These are phyloP conservation scores for Zymoseptoria pseudotritici DNA, from an alignment of 2,329 filamentous ascomycete species.

Conservation along the genomic window DNA sequence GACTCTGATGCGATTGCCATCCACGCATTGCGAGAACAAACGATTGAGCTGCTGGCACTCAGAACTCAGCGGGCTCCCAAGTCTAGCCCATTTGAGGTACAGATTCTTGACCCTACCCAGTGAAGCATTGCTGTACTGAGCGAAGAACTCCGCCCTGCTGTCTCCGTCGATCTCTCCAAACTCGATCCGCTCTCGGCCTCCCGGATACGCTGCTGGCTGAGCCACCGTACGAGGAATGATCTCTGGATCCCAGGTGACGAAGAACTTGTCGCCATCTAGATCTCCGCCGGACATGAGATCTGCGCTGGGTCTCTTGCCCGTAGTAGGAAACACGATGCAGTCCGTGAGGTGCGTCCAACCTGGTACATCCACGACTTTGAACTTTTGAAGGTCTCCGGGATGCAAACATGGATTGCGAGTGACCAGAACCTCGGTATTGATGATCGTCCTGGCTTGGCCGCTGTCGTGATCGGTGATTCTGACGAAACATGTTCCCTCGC, in stretches of 20 bases:
- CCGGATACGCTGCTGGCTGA: conserved; percentile 3
- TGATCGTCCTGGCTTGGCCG: not conserved
- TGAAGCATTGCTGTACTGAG: conserved; percentile 2
- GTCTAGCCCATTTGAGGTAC: conserved; percentile 6
- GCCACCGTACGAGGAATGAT: conserved; percentile 4
- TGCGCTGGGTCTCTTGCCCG: conserved; percentile 5
- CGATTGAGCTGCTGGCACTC: conserved; percentile 7
- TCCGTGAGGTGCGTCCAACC: conserved; percentile 1
- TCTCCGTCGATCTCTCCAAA: conserved; percentile 5
- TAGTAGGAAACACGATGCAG: conserved; percentile 5
- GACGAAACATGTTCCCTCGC: conserved; percentile 2
- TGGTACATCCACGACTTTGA: conserved; percentile 1
- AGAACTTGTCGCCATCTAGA: conserved; percentile 7
- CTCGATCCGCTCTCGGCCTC: conserved; percentile 2
- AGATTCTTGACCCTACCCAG: conserved; percentile 6
- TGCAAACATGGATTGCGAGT: conserved; percentile 1
- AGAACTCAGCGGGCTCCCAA: conserved; percentile 3
- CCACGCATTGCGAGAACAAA: conserved; percentile 7
- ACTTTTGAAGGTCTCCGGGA: conserved; percentile 2
- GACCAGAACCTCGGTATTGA: conserved; percentile 3
- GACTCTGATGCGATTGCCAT: conserved; percentile 3
- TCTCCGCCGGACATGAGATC: conserved; percentile 10
- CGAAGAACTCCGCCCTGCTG: conserved; percentile 5
- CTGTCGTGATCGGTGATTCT: not conserved
- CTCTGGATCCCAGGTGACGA: conserved; percentile 8